Evolutionary conservation across 768 basidiomycete genomes (phyloP), one percentile per base, ranked within the genome.

Genomic region (Mycena pura): DNA sequence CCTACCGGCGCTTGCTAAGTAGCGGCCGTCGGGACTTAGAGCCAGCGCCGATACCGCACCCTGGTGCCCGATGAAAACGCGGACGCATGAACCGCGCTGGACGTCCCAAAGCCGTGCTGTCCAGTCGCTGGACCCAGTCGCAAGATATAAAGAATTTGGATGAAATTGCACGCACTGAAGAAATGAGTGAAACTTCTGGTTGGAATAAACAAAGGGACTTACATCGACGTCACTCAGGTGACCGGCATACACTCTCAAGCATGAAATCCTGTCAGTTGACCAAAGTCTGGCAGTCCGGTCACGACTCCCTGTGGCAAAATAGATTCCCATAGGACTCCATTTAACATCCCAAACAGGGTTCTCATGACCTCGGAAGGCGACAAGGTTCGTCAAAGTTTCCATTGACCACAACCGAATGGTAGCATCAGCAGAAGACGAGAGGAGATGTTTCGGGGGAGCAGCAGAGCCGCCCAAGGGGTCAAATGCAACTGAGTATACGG

Each of bases 341-440:
- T 98, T 91, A 13, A 96, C 95, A 68, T 99, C 97, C 97, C 97
- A 99, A 0, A 99, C 89, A 0, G 97, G 95, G 73, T 97, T 96
- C 71, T 96, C 90, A 68, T 99, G 97, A 0, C 97, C 96, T 31
- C 95, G 85, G 72, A 95, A 99, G 6, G 91, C 95, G 19, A 95
- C 95, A 10, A 99, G 77, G 68, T 97, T 97, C 15, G 92, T 86
- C 83, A 95, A 87, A 0, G 96, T 97, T 64, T 99, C 95, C 74
- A 98, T 78, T 6, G 95, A 96, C 97, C 97, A 99, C 19, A 99
- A 76, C 13, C 97, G 87, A 40, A 89, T 79, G 0, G 96, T 96
- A 1, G 92, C 86, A 72, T 99, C 97, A 41, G 95, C 93, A 14
- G 97, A 99, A 2, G 90, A 85, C 15, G 96, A 98, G 29, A 99